A percentile compares a stretch with the other conserved stretches of the same genome.
These are phyloP conservation scores for Fusarium sarcochroum DNA, from an alignment of 2,329 filamentous ascomycete species.

Conservation along the genomic window DNA sequence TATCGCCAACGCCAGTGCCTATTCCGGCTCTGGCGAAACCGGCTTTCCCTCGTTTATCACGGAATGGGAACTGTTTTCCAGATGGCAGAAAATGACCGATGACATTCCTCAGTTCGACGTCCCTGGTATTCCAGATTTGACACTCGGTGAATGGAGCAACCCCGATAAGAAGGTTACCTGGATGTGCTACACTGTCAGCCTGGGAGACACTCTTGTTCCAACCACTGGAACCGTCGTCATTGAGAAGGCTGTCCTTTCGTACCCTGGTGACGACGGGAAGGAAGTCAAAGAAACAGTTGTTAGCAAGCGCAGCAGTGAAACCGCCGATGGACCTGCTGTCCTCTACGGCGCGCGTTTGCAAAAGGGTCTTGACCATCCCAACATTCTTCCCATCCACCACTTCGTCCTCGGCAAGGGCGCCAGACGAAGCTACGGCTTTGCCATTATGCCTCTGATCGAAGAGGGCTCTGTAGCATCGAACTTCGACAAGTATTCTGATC, in stretches of 20 bases:
- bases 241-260: constrained; percentile 9
- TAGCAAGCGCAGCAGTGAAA: constrained; percentile 16
- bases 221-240: not conserved
- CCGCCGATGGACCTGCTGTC: not conserved
- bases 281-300: constrained; percentile 7
- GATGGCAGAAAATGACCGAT: constrained; percentile 3
- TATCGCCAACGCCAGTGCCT: not conserved
- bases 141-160: not conserved
- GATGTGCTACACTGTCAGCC: constrained; percentile 18
- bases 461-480: constrained; percentile 19
- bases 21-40: not conserved
- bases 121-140: not conserved
- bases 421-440: constrained; percentile 1
- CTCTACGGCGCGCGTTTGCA: constrained; percentile 17
- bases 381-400: constrained; percentile 17
- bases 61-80: not conserved
- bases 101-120: constrained; percentile 14
- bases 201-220: not conserved
- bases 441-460: constrained; percentile 18
- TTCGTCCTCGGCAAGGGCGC: not conserved
- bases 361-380: not conserved
- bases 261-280: not conserved
- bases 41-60: constrained; percentile 6
- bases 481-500: constrained; percentile 9
- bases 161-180: constrained; percentile 8